Base-by-base conservation (phyloP, 495 filamentous ascomycete genomes). In the Coniosporium apollinis region DNA sequence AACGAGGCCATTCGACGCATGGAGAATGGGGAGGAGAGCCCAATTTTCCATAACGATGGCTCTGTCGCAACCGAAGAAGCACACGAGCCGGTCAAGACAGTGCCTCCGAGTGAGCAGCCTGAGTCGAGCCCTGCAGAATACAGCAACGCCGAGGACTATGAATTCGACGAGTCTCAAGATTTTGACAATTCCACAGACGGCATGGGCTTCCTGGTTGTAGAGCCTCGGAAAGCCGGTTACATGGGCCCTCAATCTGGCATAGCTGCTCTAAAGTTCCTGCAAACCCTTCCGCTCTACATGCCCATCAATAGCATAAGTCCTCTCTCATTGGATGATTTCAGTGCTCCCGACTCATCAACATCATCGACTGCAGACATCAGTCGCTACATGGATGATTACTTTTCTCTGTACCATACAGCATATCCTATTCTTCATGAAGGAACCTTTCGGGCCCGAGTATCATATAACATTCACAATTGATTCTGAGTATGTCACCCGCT, bases 151-250 rank as follows among this genome's bases (percentile, higher is more conserved):
- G n/a, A n/a, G n/a, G n/a, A n/a, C n/a, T n/a, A n/a, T n/a, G n/a
- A n/a, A n/a, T n/a, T n/a, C n/a, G n/a, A n/a, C n/a, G n/a, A n/a
- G n/a, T n/a, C n/a, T n/a, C n/a, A n/a, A n/a, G n/a, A n/a, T n/a
- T n/a, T n/a, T n/a, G n/a, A n/a, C n/a, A n/a, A n/a, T n/a, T n/a
- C n/a, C n/a, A n/a, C n/a, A n/a, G 47, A 55, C 38, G 54, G 54
- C 22, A 57, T 57, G 54, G 52, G 52, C 9, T 50, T 37, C 5
- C 28, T 57, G 10, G 46, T 47, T 24, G 47, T 48, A 17, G 46
- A 54, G 26, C 38, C 41, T 11, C 35, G 35, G 15, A 41, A 52
- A n/a, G 36, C 52, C 14, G 54, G 54, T 6, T 57, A 57, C 34
- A 33, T 57, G 10, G 54, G 54, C 44, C 37, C 24, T 5, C 30